Evolutionary conservation across 768 basidiomycete genomes (phyloP), one percentile per base, ranked within the genome.

Genomic region (Boletus tomentosulus): DNA sequence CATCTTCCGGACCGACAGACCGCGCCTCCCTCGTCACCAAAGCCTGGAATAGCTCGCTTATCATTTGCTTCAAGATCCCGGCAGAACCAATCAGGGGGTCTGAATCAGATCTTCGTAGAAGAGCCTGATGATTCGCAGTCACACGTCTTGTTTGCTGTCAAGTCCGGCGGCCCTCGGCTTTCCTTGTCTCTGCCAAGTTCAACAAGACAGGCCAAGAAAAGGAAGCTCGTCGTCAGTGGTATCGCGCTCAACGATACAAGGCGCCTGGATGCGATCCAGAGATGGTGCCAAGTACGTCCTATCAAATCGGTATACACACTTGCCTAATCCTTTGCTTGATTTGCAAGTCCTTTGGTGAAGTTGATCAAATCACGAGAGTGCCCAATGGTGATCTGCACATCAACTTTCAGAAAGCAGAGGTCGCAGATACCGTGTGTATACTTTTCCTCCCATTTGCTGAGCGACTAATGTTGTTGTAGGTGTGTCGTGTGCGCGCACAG

Each of bases 321-420:
- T 28, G 42, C 45, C 53, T 53, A 44, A 59, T 48, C 16, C 55
- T 33, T 54, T 50, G 47, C 10, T 41, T n/a, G 63, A 30, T 48
- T 27, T 38, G 16, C 38, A 54, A 88, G 87, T 81, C 76, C 58
- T 91, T 91, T 69, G 89, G 89, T 39, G 87, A 88, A 70, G 69
- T 91, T 11, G 83, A 79, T 59, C 82, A 84, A 57, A 88, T 91
- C 63, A 79, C 75, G 35, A 76, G 87, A 48, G 81, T 86, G 76
- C 84, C 84, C 47, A 89, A 88, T 57, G 86, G 85, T 42, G 88
- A 91, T 68, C 70, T 90, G n/a, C 83, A 88, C 61, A 76, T 91
- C 46, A 82, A 85, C 62, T 91, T 89, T 62, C 78, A 81, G 45
- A 82, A 80, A 50, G 77, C 84, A 47, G 88, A 90, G 54, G 88